A percentile compares a stretch with the other conserved stretches of the same genome.
Conservation (phyloP, 805 yeast genomes). For the Suhomyces sp. region DNA sequence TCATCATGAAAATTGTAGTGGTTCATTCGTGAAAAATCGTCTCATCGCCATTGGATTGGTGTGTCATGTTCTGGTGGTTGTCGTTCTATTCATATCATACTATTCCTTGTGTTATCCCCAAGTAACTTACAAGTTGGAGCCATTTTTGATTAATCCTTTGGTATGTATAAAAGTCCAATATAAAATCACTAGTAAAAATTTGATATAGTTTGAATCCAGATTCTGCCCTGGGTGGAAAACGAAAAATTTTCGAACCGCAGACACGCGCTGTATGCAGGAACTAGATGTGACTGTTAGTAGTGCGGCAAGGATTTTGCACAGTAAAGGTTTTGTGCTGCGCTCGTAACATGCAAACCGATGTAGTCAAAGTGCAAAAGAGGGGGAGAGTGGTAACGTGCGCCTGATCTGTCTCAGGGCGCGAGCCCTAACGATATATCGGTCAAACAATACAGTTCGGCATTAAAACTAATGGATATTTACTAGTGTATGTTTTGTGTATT, state of each 20-base stretch:
- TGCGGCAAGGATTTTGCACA: neutral
- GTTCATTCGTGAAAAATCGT: neutral
- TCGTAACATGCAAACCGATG: neutral
- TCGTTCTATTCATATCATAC: neutral
- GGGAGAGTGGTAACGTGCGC: neutral
- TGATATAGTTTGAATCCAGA: constrained; percentile 5
- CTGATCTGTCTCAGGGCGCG: constrained; percentile 2
- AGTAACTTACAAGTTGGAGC: constrained; percentile 23
- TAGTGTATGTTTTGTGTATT: neutral
- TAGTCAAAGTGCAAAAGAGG: constrained; percentile 1
- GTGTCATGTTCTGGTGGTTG: neutral
- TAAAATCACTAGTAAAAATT: constrained; percentile 5
- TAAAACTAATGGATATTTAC: neutral
- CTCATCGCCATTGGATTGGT: neutral
- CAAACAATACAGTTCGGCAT: neutral
- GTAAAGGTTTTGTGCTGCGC: neutral
- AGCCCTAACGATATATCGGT: constrained; percentile 4
- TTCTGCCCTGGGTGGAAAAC: constrained; percentile 6
- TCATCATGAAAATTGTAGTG: neutral
- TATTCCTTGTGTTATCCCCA: constrained; percentile 4
- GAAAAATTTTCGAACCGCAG: constrained; percentile 11
- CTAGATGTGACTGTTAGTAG: neutral
- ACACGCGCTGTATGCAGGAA: constrained; percentile 2
- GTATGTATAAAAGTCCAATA: constrained; percentile 4
- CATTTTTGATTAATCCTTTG: constrained; percentile 17